Percentiles rank a stretch among this genome's conserved stretches.
Conservation (phyloP, 1,284 basidiomycete species). For the Acaromyces ingoldii region DNA sequence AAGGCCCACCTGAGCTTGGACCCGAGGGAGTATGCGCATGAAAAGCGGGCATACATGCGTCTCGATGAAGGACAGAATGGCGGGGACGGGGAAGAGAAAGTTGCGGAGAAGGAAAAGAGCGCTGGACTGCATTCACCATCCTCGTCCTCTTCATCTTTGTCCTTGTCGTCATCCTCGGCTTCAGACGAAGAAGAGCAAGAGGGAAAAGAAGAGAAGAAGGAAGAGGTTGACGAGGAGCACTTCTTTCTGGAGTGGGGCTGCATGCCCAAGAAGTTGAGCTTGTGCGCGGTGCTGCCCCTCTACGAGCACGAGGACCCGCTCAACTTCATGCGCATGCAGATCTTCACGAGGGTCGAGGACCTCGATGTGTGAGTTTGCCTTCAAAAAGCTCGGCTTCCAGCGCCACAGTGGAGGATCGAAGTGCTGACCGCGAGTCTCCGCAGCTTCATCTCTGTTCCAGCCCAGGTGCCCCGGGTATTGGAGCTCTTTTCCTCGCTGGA, state of each 20-base stretch:
- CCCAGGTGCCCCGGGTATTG: constrained; percentile 28
- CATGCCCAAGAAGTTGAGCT: constrained; percentile 2
- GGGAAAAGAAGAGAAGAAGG: constrained; percentile 22
- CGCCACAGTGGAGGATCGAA: too few species aligned
- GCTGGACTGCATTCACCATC: too few species aligned
- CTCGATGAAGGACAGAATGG: too few species aligned
- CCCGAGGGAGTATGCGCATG: constrained; percentile 2
- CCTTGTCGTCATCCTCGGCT: too few species aligned
- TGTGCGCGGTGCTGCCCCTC: not conserved
- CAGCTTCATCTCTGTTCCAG: constrained; percentile 24
- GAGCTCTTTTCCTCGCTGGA: constrained; percentile 26
- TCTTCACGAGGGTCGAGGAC: constrained; percentile 1
- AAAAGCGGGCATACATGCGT: not conserved
- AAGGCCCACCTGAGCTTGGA: constrained; percentile 28
- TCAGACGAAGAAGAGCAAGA: too few species aligned
- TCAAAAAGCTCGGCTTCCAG: too few species aligned
- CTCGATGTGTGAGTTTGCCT: constrained; percentile 6
- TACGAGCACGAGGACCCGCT: constrained; percentile 3
- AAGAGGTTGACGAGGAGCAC: not conserved
- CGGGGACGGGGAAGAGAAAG: not conserved
- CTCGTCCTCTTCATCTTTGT: too few species aligned
- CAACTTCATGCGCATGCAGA: constrained; percentile 4
- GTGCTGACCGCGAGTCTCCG: not conserved
- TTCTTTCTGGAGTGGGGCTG: constrained; percentile 1
- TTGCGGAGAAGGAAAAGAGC: constrained; percentile 19